Evolutionary conservation across 1,284 basidiomycete genomes (phyloP).

Genomic region (Apiotrichum siamense): DNA sequence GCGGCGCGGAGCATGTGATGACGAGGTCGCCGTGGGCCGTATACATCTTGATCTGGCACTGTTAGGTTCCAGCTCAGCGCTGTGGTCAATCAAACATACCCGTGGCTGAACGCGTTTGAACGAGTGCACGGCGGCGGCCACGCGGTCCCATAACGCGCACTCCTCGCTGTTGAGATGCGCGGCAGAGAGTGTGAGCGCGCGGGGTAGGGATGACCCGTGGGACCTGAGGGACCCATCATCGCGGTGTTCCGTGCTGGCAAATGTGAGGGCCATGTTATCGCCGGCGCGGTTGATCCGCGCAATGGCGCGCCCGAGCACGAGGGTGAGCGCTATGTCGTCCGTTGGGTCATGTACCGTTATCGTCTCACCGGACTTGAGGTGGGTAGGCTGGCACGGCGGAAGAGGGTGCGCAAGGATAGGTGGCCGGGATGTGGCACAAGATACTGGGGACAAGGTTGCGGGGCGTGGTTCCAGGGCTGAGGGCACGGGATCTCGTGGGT

Average conservation of each 20-base stretch:
- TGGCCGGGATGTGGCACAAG: background rate
- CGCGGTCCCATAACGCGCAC: slow-evolving; percentile 20
- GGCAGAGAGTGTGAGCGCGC: background rate
- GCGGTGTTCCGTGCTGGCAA: background rate
- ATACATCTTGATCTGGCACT: slow-evolving; percentile 34
- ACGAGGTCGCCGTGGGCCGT: slow-evolving; percentile 27
- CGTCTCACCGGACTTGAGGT: slow-evolving; percentile 7
- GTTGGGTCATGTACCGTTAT: slow-evolving; percentile 13
- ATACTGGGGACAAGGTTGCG: too few species aligned
- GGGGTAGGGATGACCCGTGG: background rate
- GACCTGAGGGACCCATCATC: background rate
- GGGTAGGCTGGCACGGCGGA: slow-evolving; percentile 17
- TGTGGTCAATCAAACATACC: too few species aligned
- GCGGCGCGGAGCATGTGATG: slow-evolving; percentile 34
- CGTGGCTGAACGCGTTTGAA: slow-evolving; percentile 28
- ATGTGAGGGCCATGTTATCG: background rate
- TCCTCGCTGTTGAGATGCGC: slow-evolving; percentile 3
- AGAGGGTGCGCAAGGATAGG: slow-evolving; percentile 22
- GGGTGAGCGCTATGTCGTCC: slow-evolving; percentile 3
- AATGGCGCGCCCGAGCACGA: background rate
- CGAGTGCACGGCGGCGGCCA: slow-evolving; percentile 20
- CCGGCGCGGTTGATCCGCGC: background rate
- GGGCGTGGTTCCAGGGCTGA: background rate
- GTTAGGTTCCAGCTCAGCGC: too few species aligned
- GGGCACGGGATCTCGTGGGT: slow-evolving; percentile 1